Conservation (phyloP, 2,329 filamentous ascomycete species). For the Ascocoryne sarcoides region DNA sequence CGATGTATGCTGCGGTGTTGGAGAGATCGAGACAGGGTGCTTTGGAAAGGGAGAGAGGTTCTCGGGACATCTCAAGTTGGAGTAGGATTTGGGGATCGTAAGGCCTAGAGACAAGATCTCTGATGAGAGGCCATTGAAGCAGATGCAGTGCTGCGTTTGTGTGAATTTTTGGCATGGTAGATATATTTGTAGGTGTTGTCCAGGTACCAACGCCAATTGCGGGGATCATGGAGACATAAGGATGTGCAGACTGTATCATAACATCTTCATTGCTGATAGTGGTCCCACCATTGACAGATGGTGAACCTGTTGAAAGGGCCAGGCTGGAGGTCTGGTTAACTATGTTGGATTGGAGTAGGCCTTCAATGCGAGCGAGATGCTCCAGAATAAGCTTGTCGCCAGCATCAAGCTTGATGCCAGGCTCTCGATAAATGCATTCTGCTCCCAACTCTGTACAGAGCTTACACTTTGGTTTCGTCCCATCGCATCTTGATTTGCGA, state of each 20-base stretch:
- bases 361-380: slow-evolving; percentile 68
- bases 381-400: slow-evolving; percentile 81
- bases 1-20: slow-evolving; percentile 65
- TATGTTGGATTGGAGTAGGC: slow-evolving; percentile 63
- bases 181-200: slow-evolving; percentile 61
- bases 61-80: slow-evolving; percentile 71
- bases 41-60: slow-evolving; percentile 61
- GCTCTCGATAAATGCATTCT: slow-evolving; percentile 77
- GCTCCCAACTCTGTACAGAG: slow-evolving; percentile 75
- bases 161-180: slow-evolving; percentile 77
- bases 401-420: slow-evolving; percentile 78
- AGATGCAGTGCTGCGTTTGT: slow-evolving; percentile 73
- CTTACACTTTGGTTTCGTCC: slow-evolving; percentile 73
- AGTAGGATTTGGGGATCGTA: slow-evolving; percentile 77
- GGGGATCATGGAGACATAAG: slow-evolving; percentile 47
- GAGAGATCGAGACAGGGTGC: slow-evolving; percentile 61
- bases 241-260: slow-evolving; percentile 36
- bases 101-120: slow-evolving; percentile 65
- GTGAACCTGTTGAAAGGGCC: slow-evolving; percentile 51
- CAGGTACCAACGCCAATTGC: slow-evolving; percentile 64
- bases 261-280: slow-evolving; percentile 49
- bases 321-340: slow-evolving; percentile 42
- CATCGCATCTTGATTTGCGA: slow-evolving; percentile 71
- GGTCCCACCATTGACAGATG: slow-evolving; percentile 55
- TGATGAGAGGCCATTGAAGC: slow-evolving; percentile 72